phyloP scores from a whole-genome alignment of 1,284 basidiomycete species.

The Cryptococcus maquisensis region DNA sequence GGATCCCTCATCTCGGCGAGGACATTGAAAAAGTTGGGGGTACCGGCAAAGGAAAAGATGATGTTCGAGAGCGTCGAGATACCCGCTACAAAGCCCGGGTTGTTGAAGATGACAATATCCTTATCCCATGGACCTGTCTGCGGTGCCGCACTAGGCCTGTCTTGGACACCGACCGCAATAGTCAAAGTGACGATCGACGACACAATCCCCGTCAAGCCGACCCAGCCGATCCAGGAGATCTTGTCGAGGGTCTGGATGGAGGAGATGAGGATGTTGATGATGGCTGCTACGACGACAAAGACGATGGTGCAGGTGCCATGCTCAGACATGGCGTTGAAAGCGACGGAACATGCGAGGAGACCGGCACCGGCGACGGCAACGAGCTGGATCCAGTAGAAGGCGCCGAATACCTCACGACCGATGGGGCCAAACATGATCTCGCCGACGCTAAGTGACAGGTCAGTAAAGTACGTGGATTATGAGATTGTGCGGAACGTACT shows the following conservation, averaged over 20 bases:
- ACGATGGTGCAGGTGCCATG: conserved; percentile 44
- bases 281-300: conserved; percentile 35
- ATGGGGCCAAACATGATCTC: conserved; percentile 32
- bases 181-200: conserved; percentile 43
- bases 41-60: conserved; percentile 40
- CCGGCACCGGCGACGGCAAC: conserved; percentile 30
- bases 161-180: conserved; percentile 44
- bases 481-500: conserved; percentile 7
- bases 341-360: conserved; percentile 40
- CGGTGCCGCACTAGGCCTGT: conserved; percentile 34
- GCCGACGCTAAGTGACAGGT: conserved; percentile 22
- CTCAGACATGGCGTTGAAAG: conserved; percentile 45
- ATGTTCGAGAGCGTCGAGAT: conserved; percentile 41
- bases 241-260: conserved; percentile 33
- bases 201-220: conserved; percentile 29
- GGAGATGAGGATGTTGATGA: conserved; percentile 3
- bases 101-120: conserved; percentile 29
- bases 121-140: not conserved
- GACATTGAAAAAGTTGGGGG: conserved; percentile 39
- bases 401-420: conserved; percentile 35
- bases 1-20: conserved; percentile 48
- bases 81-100: conserved; percentile 35
- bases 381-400: conserved; percentile 24
- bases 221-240: conserved; percentile 46
- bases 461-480: not conserved